Base-by-base conservation (phyloP, 176 grass and related monocot genomes). In the Oryza longistaminata region DNA sequence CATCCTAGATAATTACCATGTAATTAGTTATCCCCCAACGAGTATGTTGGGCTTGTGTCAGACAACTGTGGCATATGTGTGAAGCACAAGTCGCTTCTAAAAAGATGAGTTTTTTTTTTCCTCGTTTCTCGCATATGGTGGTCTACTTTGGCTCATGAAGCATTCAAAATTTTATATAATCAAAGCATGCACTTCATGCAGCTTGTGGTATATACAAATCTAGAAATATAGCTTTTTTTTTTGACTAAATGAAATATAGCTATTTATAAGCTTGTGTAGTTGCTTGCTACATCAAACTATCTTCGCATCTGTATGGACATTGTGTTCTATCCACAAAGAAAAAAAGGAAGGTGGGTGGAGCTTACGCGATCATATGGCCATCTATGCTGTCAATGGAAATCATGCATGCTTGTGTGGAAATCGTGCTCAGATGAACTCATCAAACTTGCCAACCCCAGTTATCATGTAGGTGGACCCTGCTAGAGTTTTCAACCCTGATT, bases 301-400 rank as follows among this genome's bases (percentile, higher is more conserved):
- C 25, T 49, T 87, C 6, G 40, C 22, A 80, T 34, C 11, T 33
- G 44, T 87, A 48, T 76, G 85, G 66, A 76, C 52, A 62, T 70
- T 62, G 10, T 80, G 79, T 83, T 87, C 70, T 76, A 76, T 64
- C 64, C 39, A 70, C 49, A 69, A 60, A 69, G 74, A 55, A 86
- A 86, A 86, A 89, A 89, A 42, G 50, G 33, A 42, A 74, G 22
- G 68, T 74, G 77, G 73, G 85, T 88, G 71, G 89, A 75, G 89
- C 71, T 83, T 77, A 85, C 25, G 66, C 67, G 74, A 85, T 80
- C 81, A 91, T 90, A 64, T 87, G 67, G 68, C 66, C 83, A 94
- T 90, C 55, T 72, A 45, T 73, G 77, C 42, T 14, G 80, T 90
- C 92, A 83, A 86, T 66, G n/a, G n/a, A 62, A 62, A 62, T 62